Conservation (phyloP, 768 basidiomycete genomes). For the Lentinus brumalis region DNA sequence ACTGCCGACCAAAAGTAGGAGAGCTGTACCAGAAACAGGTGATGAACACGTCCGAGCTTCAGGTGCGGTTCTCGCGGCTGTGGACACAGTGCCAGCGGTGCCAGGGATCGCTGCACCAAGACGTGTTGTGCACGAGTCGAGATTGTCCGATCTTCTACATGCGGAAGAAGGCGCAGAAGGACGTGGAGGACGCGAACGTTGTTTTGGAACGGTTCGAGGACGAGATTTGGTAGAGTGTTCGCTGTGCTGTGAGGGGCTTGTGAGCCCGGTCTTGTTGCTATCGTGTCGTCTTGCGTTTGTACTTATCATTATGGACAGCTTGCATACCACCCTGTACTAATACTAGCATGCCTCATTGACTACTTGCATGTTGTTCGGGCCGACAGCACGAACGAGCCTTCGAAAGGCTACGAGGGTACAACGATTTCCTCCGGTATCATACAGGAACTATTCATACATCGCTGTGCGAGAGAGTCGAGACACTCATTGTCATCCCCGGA, state of each 20-base stretch:
- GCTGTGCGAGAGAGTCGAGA: too few relatives aligned
- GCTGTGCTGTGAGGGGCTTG: background rate
- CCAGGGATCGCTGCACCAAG: constrained; percentile 98
- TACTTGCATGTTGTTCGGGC: too few relatives aligned
- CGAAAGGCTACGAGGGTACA: too few relatives aligned
- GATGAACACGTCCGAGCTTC: constrained; percentile 67
- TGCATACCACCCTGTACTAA: too few relatives aligned
- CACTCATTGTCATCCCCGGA: too few relatives aligned
- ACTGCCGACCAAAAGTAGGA: constrained; percentile 82
- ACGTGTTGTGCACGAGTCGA: constrained; percentile 94
- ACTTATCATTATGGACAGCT: too few relatives aligned
- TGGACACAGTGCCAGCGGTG: constrained; percentile 99
- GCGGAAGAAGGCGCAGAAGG: constrained; percentile 97
- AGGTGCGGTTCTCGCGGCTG: constrained; percentile 89
- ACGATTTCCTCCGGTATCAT: too few relatives aligned
- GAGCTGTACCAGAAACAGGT: constrained; percentile 94
- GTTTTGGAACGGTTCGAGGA: constrained; percentile 84
- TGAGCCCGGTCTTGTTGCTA: background rate
- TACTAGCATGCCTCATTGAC: too few relatives aligned
- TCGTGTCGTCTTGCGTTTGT: background rate
- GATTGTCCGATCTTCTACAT: constrained; percentile 99
- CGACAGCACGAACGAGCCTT: too few relatives aligned
- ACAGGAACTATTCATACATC: too few relatives aligned
- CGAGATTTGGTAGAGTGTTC: constrained; percentile 59
- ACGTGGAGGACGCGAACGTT: constrained; percentile 83